Conservation (phyloP, 352 stramenopile genomes). For the Globisporangium ultimum region DNA sequence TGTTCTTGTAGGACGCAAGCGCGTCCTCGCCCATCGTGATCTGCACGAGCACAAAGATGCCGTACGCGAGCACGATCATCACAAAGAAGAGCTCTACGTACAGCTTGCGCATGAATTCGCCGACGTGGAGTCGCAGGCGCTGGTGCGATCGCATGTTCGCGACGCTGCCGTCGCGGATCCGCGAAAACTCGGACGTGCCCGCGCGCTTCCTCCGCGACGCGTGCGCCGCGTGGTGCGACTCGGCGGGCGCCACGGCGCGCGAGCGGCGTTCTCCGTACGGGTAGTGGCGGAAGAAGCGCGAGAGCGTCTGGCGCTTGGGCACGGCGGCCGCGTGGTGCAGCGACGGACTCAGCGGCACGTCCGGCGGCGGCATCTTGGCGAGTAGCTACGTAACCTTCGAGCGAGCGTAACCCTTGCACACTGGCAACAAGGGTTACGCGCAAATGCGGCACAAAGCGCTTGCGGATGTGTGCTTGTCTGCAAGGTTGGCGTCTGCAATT, state of each 20-base stretch:
- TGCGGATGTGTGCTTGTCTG: too few relatives aligned
- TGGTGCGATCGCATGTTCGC: conserved; percentile 31
- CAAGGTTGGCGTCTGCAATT: too few relatives aligned
- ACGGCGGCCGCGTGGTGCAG: conserved; percentile 21
- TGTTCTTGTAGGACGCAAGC: conserved; percentile 52
- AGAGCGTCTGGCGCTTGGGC: conserved; percentile 59
- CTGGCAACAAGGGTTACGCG: too few relatives aligned
- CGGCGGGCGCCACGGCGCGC: conserved; percentile 51
- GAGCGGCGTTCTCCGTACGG: conserved; percentile 62
- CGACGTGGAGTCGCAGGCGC: conserved; percentile 46
- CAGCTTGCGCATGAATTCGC: conserved; percentile 80
- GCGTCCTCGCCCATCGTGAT: conserved; percentile 65
- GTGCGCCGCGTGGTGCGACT: conserved; percentile 18
- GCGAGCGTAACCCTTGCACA: too few relatives aligned
- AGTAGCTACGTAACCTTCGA: too few relatives aligned
- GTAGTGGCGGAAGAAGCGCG: conserved; percentile 54
- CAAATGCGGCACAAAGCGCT: too few relatives aligned
- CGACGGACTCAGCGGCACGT: conserved; percentile 10
- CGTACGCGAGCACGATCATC: conserved; percentile 84
- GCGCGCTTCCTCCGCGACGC: conserved; percentile 31
- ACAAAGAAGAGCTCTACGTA: conserved; percentile 88
- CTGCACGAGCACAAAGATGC: conserved; percentile 81
- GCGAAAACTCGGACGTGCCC: conserved; percentile 31
- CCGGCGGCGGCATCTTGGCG: conserved; percentile 3
- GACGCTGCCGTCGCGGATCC: conserved; percentile 27